Conservation (phyloP, 352 stramenopile species). For the Phytopythium sindhum region DNA sequence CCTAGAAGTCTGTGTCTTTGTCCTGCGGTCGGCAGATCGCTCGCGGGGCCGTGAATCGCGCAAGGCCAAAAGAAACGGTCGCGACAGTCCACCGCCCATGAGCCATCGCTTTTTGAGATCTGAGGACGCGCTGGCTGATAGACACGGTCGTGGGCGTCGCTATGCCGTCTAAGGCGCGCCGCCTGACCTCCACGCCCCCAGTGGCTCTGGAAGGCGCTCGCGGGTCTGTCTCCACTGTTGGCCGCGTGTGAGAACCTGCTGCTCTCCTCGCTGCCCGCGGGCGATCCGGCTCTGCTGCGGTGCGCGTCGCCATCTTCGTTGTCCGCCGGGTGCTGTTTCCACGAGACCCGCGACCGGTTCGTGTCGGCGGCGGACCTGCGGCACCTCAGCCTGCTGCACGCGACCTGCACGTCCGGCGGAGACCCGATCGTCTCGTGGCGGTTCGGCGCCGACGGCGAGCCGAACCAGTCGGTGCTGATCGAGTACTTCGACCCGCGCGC, state of each 20-base stretch:
- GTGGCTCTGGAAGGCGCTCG: neutral
- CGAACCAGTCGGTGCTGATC: conserved; percentile 21
- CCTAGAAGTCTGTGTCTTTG: too few relatives aligned
- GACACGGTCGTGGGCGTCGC: too few relatives aligned
- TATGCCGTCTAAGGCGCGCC: too few relatives aligned
- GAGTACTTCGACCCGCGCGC: conserved; percentile 15
- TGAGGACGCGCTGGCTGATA: too few relatives aligned
- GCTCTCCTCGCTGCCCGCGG: neutral
- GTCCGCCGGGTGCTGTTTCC: conserved; percentile 13
- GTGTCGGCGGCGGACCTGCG: conserved; percentile 19
- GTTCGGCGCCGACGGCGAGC: conserved; percentile 16
- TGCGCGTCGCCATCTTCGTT: neutral
- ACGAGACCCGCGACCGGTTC: neutral
- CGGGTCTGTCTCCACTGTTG: neutral
- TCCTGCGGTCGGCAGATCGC: too few relatives aligned
- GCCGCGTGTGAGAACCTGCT: neutral
- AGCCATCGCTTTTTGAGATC: too few relatives aligned
- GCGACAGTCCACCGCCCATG: too few relatives aligned
- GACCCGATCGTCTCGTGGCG: conserved; percentile 29
- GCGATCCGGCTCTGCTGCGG: neutral
- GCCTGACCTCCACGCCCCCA: too few relatives aligned
- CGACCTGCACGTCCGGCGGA: conserved; percentile 16
- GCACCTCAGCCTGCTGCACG: conserved; percentile 29
- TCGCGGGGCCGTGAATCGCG: too few relatives aligned
- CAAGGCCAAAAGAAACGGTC: too few relatives aligned